phyloP scores from a whole-genome alignment of 257 asterid genomes.

The Gentiana dahurica region DNA sequence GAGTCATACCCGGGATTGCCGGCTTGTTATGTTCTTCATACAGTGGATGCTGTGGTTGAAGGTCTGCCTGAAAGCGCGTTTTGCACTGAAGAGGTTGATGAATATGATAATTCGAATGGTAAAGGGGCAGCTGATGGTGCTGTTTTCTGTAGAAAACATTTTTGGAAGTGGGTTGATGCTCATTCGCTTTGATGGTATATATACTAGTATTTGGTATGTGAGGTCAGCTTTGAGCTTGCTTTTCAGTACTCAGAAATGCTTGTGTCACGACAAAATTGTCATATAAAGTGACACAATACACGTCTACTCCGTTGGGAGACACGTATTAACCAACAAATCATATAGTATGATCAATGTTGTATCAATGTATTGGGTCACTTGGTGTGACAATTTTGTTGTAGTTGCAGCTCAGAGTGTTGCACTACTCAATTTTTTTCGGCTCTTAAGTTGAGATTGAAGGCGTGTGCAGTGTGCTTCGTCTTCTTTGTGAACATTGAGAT shows the following conservation, averaged over 20 bases:
- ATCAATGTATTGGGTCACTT: too few species aligned
- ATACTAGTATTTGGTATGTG: slow-evolving; percentile 7
- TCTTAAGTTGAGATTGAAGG: too few species aligned
- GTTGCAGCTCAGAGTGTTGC: too few species aligned
- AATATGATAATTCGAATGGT: slow-evolving; percentile 38
- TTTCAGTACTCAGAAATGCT: neutral
- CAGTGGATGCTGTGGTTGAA: slow-evolving; percentile 65
- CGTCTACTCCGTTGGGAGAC: too few species aligned
- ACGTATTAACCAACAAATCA: too few species aligned
- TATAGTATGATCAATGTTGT: too few species aligned
- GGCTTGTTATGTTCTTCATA: slow-evolving; percentile 75
- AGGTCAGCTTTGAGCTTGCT: slow-evolving; percentile 29
- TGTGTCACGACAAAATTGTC: too few species aligned
- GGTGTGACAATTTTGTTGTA: too few species aligned
- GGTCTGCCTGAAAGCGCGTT: slow-evolving; percentile 80
- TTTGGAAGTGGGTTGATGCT: slow-evolving; percentile 83
- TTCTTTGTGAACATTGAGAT: too few species aligned
- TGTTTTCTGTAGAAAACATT: slow-evolving; percentile 77
- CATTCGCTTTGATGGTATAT: slow-evolving; percentile 39
- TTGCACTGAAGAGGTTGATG: slow-evolving; percentile 71
- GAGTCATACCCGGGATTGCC: slow-evolving; percentile 92
- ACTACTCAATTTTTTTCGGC: too few species aligned
- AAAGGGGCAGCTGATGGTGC: slow-evolving; percentile 44
- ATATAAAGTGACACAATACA: too few species aligned
- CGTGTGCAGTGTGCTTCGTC: too few species aligned